Evolutionary conservation across 1,284 basidiomycete species (phyloP), one percentile per base, ranked within the genome.

Genomic region (Ceratobasidium sp.): DNA sequence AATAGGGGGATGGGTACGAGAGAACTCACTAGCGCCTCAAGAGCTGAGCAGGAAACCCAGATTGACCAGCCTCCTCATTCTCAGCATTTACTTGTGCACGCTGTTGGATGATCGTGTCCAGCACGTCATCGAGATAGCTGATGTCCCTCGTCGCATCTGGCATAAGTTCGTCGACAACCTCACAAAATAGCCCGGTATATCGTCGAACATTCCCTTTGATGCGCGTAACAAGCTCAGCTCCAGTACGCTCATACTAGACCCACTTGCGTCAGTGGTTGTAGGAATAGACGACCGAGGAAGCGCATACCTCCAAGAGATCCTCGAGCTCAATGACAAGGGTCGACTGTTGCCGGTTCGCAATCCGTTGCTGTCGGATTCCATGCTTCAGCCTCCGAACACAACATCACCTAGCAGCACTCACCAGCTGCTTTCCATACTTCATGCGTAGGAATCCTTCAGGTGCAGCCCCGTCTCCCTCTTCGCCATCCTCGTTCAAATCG

Each of bases 61-160:
- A 78, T 52, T 88, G 87, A 73, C 89, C 76, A 28, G 76, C 79
- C 11, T 80, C 88, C 30, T 81, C 81, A 30, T 70, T 70, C 26
- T 89, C 89, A 73, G 92, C 90, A 44, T 89, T 85, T 76, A 91
- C 87, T 57, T 91, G 88, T 79, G 98, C 98, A 69, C 98, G 87
- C 80, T 99, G 98, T 80, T 96, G 94, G 77, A 98, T 87, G 76
- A 98, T 95, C 9, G 98, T 89, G 81, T 98, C 96, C 57, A 98
- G 92, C 54, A 98, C 95, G 80, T 98, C 96, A 77, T 94, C 93
- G 57, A 94, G 87, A 74, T 92, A 89, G 75, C 89, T 91, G 73
- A 98, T 93, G 78, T 98, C 95, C 80, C 92, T 92, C 26, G 92
- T 95, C 1, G 96, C 93, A 52, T 84, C 83, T 5, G 96, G 96